phyloP scores from a whole-genome alignment of 1,139 yeast genomes.

The Saccharomyces hybrid region DNA sequence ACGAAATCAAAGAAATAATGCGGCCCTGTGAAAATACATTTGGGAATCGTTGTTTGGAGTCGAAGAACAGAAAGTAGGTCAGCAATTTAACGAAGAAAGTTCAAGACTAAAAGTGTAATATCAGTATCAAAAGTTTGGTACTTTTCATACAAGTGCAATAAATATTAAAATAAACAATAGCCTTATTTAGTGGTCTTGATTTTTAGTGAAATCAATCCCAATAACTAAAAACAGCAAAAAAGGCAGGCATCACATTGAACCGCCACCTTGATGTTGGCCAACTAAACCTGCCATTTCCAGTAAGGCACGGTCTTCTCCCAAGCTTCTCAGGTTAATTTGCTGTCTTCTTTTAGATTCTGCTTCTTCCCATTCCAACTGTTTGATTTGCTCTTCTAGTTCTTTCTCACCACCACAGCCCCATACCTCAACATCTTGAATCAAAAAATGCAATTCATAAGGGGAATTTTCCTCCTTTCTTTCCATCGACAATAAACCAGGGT shows the following conservation, averaged over 20 bases:
- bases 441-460: constrained; percentile 58
- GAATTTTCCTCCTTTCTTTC: constrained; percentile 18
- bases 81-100: not conserved
- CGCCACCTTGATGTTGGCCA: constrained; percentile 63
- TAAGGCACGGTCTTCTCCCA: constrained; percentile 79
- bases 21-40: not conserved
- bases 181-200: not conserved
- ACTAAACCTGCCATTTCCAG: constrained; percentile 87
- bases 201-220: not conserved
- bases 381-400: constrained; percentile 67
- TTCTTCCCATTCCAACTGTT: constrained; percentile 88
- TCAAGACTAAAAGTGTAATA: not conserved
- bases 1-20: constrained; percentile 31
- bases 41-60: not conserved
- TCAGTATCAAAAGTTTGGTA: not conserved
- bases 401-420: constrained; percentile 84
- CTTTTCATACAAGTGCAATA: not conserved
- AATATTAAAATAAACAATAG: not conserved
- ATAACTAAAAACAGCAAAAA: not conserved
- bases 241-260: constrained; percentile 38
- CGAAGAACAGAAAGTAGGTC: not conserved
- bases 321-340: constrained; percentile 51
- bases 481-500: constrained; percentile 28
- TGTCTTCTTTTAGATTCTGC: constrained; percentile 75
- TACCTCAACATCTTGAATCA: constrained; percentile 71